phyloP scores from a whole-genome alignment of 192 early-diverging fungal genomes.

The Podila epigama region DNA sequence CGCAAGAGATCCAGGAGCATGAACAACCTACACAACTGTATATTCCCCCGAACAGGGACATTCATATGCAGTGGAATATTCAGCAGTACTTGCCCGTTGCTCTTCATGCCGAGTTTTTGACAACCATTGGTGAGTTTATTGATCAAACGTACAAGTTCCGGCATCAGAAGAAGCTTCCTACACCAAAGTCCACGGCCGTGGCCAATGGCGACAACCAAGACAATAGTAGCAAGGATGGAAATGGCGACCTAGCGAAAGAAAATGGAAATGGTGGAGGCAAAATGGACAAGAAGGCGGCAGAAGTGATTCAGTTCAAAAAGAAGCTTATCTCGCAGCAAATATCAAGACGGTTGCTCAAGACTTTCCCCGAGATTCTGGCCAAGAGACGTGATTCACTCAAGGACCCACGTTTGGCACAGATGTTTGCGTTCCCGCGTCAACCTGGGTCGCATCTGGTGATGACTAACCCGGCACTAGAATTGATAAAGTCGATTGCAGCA shows the following conservation, averaged over 20 bases:
- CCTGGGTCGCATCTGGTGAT: slow-evolving; percentile 76
- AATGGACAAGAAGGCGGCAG: slow-evolving; percentile 36
- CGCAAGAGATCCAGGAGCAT: slow-evolving; percentile 35
- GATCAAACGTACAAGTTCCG: slow-evolving; percentile 64
- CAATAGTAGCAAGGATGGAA: neutral
- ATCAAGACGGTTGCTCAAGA: slow-evolving; percentile 69
- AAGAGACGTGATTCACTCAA: slow-evolving; percentile 36
- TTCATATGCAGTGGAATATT: slow-evolving; percentile 91
- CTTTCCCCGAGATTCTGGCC: slow-evolving; percentile 65
- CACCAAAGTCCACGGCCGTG: neutral
- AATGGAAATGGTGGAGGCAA: slow-evolving; percentile 11
- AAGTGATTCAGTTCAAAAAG: slow-evolving; percentile 52
- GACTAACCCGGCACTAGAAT: slow-evolving; percentile 81
- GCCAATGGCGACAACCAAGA: slow-evolving; percentile 6
- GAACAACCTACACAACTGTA: slow-evolving; percentile 22
- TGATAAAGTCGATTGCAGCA: slow-evolving; percentile 78
- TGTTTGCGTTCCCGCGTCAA: slow-evolving; percentile 68
- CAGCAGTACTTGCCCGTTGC: slow-evolving; percentile 83
- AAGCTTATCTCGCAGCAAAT: slow-evolving; percentile 63
- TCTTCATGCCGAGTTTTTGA: slow-evolving; percentile 75
- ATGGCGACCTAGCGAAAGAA: neutral
- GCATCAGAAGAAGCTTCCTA: slow-evolving; percentile 32
- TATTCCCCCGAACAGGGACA: slow-evolving; percentile 16
- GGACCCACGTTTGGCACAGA: slow-evolving; percentile 53
- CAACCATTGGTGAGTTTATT: slow-evolving; percentile 76